A percentile compares a stretch with the other conserved stretches of the same genome.
These are phyloP conservation scores for Pleurotus tuber-regium DNA, from an alignment of 768 basidiomycete genomes.

Conservation along the genomic window DNA sequence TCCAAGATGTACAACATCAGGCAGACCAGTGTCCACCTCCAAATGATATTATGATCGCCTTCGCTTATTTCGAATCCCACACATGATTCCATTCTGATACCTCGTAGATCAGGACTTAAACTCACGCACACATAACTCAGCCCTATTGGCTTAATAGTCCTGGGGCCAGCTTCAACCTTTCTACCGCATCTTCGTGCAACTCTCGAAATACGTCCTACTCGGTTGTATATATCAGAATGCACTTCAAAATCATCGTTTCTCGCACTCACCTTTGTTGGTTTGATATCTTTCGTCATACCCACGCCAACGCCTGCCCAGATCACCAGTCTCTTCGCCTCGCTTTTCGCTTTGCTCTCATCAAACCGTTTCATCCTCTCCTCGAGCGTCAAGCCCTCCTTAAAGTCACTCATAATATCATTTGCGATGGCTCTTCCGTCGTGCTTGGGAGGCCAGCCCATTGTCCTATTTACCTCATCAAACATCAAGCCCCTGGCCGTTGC, in stretches of 20 bases:
- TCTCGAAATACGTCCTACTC: neutral
- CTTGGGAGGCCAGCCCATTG: constrained; percentile 40
- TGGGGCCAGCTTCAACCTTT: neutral
- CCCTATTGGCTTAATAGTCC: too few species aligned
- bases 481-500: constrained; percentile 39
- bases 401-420: constrained; percentile 33
- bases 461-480: constrained; percentile 40
- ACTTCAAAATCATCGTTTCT: neutral
- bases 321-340: constrained; percentile 29
- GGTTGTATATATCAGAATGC: neutral
- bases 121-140: too few species aligned
- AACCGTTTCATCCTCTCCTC: constrained; percentile 26
- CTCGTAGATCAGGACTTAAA: too few species aligned
- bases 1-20: too few species aligned
- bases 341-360: constrained; percentile 26
- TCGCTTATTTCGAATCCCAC: too few species aligned
- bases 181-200: neutral
- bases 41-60: too few species aligned
- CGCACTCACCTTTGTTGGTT: constrained; percentile 23
- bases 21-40: too few species aligned
- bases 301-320: constrained; percentile 45
- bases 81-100: too few species aligned
- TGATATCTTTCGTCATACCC: constrained; percentile 32
- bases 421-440: constrained; percentile 44
- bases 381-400: constrained; percentile 27